These are phyloP conservation scores for Chaetomiaceae sp. DNA, from an alignment of 2,329 filamentous ascomycete genomes.

Conservation along the genomic window DNA sequence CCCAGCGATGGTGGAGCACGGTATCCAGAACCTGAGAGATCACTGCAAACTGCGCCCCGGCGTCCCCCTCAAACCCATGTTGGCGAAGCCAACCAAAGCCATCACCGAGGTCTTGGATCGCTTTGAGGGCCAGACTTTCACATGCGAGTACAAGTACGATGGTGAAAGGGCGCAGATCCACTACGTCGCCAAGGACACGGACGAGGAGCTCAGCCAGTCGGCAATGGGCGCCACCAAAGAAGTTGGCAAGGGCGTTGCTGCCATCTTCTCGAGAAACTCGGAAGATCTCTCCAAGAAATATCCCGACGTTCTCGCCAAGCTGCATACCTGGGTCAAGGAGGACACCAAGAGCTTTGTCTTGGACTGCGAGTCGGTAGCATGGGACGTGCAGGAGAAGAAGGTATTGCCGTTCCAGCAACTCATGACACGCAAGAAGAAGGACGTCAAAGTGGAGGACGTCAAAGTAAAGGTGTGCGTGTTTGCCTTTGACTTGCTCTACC, in stretches of 20 bases:
- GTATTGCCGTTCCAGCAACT: conserved; percentile 95
- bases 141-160: conserved; percentile 99
- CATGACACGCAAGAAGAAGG: conserved; percentile 97
- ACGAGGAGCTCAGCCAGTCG: conserved; percentile 62
- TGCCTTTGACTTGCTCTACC: conserved; percentile 89
- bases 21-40: conserved; percentile 76
- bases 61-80: conserved; percentile 94
- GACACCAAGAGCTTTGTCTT: conserved; percentile 93
- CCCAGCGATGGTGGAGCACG: conserved; percentile 80
- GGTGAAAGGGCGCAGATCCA: conserved; percentile 98
- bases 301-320: conserved; percentile 85
- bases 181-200: conserved; percentile 79
- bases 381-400: conserved; percentile 93
- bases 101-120: conserved; percentile 96
- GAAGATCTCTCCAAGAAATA: conserved; percentile 98
- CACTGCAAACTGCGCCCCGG: conserved; percentile 89
- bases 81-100: conserved; percentile 96
- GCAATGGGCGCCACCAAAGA: conserved; percentile 60
- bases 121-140: conserved; percentile 92
- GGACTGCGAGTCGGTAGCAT: conserved; percentile 97
- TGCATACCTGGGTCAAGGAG: conserved; percentile 82
- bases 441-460: conserved; percentile 91
- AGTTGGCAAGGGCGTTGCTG: conserved; percentile 68
- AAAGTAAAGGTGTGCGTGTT: conserved; percentile 97
- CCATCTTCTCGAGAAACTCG: conserved; percentile 96